Conservation (phyloP, 805 yeast species). For the Ogataea zsoltii region DNA sequence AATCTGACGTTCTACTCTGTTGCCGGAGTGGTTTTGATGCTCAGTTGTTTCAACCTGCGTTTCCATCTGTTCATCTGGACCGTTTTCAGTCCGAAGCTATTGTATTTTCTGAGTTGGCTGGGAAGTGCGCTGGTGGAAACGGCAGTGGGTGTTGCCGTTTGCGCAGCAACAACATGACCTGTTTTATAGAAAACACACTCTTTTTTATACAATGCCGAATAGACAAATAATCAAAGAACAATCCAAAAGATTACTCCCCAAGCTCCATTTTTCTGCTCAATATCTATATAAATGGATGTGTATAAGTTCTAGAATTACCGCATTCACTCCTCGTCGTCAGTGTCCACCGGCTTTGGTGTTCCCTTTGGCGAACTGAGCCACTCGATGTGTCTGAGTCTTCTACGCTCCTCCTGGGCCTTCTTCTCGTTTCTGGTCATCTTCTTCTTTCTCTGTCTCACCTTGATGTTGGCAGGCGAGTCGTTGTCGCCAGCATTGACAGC, state of each 20-base stretch:
- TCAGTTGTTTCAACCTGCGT: conserved; percentile 72
- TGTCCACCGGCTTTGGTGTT: conserved; percentile 90
- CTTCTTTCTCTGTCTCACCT: conserved; percentile 91
- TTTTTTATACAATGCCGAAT: not conserved
- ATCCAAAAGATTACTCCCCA: no score
- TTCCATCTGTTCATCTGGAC: conserved; percentile 96
- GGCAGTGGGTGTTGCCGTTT: conserved; percentile 39
- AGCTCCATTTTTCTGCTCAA: no score
- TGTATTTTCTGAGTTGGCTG: conserved; percentile 80
- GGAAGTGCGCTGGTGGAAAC: conserved; percentile 37
- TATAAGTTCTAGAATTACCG: no score
- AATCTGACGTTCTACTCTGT: conserved; percentile 57
- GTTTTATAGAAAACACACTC: no score
- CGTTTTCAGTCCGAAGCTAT: conserved; percentile 89
- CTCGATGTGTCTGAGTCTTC: conserved; percentile 89
- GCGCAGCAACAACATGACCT: conserved; percentile 22
- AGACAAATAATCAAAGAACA: not conserved
- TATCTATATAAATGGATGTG: conserved; percentile 6
- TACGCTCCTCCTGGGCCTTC: conserved; percentile 87
- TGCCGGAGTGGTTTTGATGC: conserved; percentile 56
- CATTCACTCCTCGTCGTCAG: conserved; percentile 84
- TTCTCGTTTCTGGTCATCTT: conserved; percentile 96
- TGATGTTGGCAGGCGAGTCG: conserved; percentile 94
- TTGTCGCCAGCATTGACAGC: conserved; percentile 62
- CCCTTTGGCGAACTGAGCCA: conserved; percentile 98